phyloP scores from a whole-genome alignment of 2,329 filamentous ascomycete species.

The Rhytidhysteron rufulum region DNA sequence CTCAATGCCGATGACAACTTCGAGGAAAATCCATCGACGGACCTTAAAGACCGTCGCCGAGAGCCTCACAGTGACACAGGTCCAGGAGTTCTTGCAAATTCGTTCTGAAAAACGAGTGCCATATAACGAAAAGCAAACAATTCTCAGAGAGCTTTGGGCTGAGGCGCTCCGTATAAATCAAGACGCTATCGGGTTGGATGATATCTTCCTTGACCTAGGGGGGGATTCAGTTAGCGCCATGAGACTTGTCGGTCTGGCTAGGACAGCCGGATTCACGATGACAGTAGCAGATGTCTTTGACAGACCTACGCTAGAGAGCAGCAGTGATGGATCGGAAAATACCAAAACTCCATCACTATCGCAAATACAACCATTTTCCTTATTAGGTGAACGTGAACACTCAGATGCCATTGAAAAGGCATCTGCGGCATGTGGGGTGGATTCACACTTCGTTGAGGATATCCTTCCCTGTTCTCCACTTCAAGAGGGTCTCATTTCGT shows the following conservation, averaged over 20 bases:
- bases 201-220: neutral
- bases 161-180: neutral
- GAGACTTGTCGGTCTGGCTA: neutral
- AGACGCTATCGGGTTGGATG: neutral
- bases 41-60: too few species aligned
- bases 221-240: neutral
- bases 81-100: too few species aligned
- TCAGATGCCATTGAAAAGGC: too few species aligned
- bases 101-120: neutral
- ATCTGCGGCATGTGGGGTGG: too few species aligned
- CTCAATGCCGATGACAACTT: constrained; percentile 41
- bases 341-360: too few species aligned
- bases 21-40: constrained; percentile 41
- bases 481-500: constrained; percentile 66
- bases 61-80: too few species aligned
- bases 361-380: too few species aligned
- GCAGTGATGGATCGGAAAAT: too few species aligned
- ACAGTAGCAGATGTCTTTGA: neutral
- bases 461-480: constrained; percentile 71
- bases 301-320: too few species aligned
- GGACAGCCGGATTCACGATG: neutral
- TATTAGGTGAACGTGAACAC: too few species aligned
- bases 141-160: neutral
- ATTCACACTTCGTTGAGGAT: too few species aligned
- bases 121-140: neutral